These are phyloP conservation scores for Spergularia marina DNA, from an alignment of 148 eudicot species.

Conservation along the genomic window DNA sequence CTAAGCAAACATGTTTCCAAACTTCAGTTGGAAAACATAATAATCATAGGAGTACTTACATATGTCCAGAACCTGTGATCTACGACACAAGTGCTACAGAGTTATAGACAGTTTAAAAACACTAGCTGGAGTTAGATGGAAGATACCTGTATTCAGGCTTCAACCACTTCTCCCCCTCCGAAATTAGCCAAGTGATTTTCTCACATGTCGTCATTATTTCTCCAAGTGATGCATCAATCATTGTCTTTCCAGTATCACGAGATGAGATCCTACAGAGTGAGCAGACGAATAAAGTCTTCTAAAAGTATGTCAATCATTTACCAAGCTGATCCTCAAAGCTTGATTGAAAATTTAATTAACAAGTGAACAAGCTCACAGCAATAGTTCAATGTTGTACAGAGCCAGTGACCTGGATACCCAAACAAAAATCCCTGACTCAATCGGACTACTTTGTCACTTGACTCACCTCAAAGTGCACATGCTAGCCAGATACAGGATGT, in stretches of 20 bases:
- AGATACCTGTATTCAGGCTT: conserved; percentile 90
- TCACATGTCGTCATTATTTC: conserved; percentile 99
- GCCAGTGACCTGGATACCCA: neutral
- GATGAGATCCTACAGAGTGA: conserved; percentile 69
- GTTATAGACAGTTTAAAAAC: neutral
- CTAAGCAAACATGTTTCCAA: conserved; percentile 9
- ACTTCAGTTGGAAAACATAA: neutral
- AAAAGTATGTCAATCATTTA: neutral
- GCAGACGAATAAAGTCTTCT: neutral
- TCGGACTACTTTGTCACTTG: conserved; percentile 3
- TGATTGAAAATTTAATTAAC: conserved; percentile 1
- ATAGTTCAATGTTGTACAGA: neutral
- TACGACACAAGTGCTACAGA: neutral
- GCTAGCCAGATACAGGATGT: neutral
- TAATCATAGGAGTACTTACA: neutral
- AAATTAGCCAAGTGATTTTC: conserved; percentile 92
- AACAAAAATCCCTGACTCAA: neutral
- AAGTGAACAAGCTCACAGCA: conserved; percentile 2
- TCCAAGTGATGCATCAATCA: conserved; percentile 99
- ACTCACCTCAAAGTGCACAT: neutral
- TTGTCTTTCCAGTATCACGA: conserved; percentile 99
- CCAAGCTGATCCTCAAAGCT: neutral
- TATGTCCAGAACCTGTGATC: neutral
- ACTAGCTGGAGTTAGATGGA: neutral
- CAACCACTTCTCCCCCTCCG: conserved; percentile 98